These are phyloP conservation scores for Fusarium camptoceras DNA, from an alignment of 2,329 filamentous ascomycete genomes.

Conservation along the genomic window DNA sequence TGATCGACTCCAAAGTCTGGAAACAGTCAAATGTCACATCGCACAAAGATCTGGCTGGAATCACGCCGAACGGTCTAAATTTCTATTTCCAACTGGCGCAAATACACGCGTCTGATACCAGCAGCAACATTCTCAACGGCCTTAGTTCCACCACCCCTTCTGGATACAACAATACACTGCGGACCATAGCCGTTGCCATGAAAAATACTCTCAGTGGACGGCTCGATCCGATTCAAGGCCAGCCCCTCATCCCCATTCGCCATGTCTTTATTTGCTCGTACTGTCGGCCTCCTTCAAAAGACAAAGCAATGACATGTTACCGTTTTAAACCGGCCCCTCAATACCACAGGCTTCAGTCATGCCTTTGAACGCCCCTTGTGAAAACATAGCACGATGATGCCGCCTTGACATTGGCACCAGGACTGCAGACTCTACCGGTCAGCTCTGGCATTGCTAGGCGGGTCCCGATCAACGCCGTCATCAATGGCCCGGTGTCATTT, in stretches of 20 bases:
- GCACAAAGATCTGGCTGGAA: conserved; percentile 59
- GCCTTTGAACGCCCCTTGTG: conserved; percentile 9
- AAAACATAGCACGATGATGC: conserved; percentile 22
- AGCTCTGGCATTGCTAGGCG: conserved; percentile 30
- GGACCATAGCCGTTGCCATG: conserved; percentile 32
- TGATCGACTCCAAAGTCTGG: conserved; percentile 48
- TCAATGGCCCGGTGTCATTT: conserved; percentile 34
- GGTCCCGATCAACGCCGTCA: conserved; percentile 34
- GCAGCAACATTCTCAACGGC: conserved; percentile 36
- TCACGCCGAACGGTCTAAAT: conserved; percentile 37
- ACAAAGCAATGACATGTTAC: conserved; percentile 31
- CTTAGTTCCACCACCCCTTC: conserved; percentile 42
- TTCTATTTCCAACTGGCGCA: conserved; percentile 25
- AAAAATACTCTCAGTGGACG: conserved; percentile 40
- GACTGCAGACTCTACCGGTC: conserved; percentile 26
- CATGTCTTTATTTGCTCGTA: conserved; percentile 40
- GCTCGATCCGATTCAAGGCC: conserved; percentile 46
- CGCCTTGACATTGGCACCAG: conserved; percentile 22
- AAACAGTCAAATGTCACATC: conserved; percentile 63
- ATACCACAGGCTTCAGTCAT: conserved; percentile 17
- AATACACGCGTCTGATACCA: conserved; percentile 33
- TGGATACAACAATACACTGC: conserved; percentile 36
- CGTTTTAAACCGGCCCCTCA: conserved; percentile 4
- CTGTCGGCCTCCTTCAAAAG: conserved; percentile 16
- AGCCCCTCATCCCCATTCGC: conserved; percentile 36